A percentile compares a stretch with the other conserved stretches of the same genome.
Evolutionary conservation across 495 filamentous ascomycete genomes (phyloP).

Genomic region (Podospora fimiseda): DNA sequence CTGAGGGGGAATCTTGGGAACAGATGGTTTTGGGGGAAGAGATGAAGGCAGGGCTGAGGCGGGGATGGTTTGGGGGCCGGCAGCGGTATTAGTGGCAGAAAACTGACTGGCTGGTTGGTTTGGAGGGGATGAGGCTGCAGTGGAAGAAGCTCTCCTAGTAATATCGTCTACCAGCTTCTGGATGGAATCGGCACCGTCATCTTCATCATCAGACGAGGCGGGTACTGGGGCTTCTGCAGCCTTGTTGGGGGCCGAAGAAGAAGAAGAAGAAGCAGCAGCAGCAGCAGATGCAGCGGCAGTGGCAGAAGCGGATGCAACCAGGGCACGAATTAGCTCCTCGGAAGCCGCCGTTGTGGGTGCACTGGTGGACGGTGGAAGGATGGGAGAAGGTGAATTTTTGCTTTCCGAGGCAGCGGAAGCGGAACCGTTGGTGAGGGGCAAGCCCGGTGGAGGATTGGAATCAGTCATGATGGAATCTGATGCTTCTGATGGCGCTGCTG

Average conservation of each 20-base stretch:
- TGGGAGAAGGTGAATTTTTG: not conserved
- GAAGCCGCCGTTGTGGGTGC: constrained; percentile 5
- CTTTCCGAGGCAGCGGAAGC: not conserved
- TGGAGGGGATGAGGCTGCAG: constrained; percentile 23
- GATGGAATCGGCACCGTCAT: constrained; percentile 41
- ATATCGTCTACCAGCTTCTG: constrained; percentile 47
- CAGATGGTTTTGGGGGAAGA: constrained; percentile 48
- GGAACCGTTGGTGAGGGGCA: constrained; percentile 19
- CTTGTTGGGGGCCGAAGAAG: constrained; percentile 1
- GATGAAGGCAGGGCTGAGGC: constrained; percentile 37
- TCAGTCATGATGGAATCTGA: constrained; percentile 34
- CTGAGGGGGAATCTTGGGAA: constrained; percentile 29
- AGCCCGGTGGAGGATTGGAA: constrained; percentile 18
- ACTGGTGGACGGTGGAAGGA: constrained; percentile 5
- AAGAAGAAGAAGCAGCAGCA: not conserved
- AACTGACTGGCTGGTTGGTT: constrained; percentile 25
- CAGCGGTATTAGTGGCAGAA: constrained; percentile 29
- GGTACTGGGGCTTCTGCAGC: constrained; percentile 20
- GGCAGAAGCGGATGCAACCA: constrained; percentile 10
- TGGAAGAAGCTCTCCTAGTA: constrained; percentile 36
- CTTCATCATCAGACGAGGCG: constrained; percentile 25
- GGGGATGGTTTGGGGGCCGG: constrained; percentile 30
- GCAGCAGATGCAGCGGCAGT: not conserved
- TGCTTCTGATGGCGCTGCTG: constrained; percentile 39
- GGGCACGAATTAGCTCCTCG: constrained; percentile 3